A percentile compares a stretch with the other conserved stretches of the same genome.
These are phyloP conservation scores for Colletotrichum costaricense DNA, from an alignment of 2,329 filamentous ascomycete species.

Conservation along the genomic window DNA sequence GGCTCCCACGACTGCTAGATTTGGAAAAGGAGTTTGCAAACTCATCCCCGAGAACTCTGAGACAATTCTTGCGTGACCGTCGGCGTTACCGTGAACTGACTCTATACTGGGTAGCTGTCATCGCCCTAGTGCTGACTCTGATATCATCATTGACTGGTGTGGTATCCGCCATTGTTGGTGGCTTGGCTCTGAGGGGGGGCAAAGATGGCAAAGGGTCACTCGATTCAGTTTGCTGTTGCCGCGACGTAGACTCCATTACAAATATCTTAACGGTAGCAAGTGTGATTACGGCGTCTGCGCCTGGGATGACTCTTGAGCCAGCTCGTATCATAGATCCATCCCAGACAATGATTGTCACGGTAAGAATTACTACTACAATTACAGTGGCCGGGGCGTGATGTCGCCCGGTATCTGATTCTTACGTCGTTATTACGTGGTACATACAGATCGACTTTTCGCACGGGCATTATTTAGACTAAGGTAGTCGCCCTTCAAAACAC, in stretches of 20 bases:
- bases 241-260: not conserved
- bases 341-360: not conserved
- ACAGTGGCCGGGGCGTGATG: not conserved
- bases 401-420: too few species aligned
- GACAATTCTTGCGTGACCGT: not conserved
- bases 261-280: not conserved
- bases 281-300: not conserved
- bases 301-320: not conserved
- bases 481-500: not conserved
- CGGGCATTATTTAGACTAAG: not conserved
- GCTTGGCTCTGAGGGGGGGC: not conserved
- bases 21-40: not conserved
- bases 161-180: not conserved
- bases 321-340: not conserved
- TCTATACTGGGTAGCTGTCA: not conserved
- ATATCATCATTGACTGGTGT: not conserved
- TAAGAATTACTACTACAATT: not conserved
- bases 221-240: not conserved
- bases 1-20: not conserved
- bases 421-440: not conserved
- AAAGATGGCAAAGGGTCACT: not conserved
- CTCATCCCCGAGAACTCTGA: not conserved
- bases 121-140: not conserved
- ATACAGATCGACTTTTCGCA: too few species aligned
- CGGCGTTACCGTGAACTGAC: not conserved